Evolutionary conservation across 1,284 basidiomycete species (phyloP), one percentile per base, ranked within the genome.

Genomic region (Pyrrhoderma lamaoense): DNA sequence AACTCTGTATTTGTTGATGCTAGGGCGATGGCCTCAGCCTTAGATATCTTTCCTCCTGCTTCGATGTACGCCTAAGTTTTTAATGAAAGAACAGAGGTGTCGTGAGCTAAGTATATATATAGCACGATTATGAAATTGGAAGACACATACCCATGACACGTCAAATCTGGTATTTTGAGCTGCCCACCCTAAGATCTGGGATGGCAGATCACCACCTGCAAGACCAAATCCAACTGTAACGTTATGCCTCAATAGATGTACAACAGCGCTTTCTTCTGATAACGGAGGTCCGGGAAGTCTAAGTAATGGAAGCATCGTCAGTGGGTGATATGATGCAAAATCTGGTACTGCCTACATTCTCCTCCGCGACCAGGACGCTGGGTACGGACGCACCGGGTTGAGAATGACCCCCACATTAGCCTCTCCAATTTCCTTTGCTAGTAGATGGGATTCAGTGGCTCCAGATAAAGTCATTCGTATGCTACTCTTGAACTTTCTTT

Each of bases 351-450:
- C 74, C 60, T 57, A 83, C 77, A 80, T 74, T 60, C 87, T 72
- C 21, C 79, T 71, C 57, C 75, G 66, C 60, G 89, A 83, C 85
- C 88, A 93, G 1, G 71, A 71, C 22, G 63, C 61, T 1, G 86
- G 82, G 70, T 77, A 85, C 5, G 83, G 76, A 54, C 75, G 72
- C 11, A 73, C 62, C 58, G 79, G 65, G 56, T 79, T 59, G 70
- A 89, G 66, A 52, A 95, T 80, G 23, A 93, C 87, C 13, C 84
- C 83, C 13, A 92, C 76, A 45, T 76, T 67, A 1, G 82, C 79
- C 25, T 64, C 63, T 58, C 85, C 78, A 36, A 95, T 79, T 56
- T 93, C 82, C 35, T 77, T 65, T 0, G 90, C 90, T 42, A 94
- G 64, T 27, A 86, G 67, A 65, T 88, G 76, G 3, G 87, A 77